Percentiles rank a stretch among this genome's conserved stretches.
phyloP scores from a whole-genome alignment of 1,284 basidiomycete species.

The Ganoderma resinaceum region DNA sequence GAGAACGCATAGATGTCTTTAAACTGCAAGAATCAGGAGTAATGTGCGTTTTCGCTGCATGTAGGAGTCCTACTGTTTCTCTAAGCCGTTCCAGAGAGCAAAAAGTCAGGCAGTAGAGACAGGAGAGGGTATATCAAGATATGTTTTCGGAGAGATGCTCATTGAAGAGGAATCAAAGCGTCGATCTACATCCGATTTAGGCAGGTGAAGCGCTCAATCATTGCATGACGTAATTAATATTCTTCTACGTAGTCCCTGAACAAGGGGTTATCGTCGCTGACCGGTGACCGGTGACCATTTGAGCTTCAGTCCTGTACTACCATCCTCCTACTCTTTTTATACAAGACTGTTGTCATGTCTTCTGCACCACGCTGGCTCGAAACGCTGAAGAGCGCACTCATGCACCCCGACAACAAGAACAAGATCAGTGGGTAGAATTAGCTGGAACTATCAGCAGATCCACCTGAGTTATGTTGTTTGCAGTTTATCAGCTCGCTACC shows the following conservation, averaged over 20 bases:
- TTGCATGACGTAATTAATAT: not conserved
- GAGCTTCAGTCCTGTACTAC: not conserved
- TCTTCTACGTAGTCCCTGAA: too few species aligned
- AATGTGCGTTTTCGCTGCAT: not conserved
- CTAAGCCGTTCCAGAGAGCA: not conserved
- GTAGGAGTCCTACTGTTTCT: not conserved
- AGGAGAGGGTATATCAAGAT: not conserved
- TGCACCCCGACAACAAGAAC: slow-evolving; percentile 48
- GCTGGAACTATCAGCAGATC: not conserved
- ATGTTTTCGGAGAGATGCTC: not conserved
- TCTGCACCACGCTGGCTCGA: slow-evolving; percentile 57
- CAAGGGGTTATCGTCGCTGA: too few species aligned
- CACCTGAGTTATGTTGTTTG: not conserved
- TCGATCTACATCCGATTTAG: not conserved
- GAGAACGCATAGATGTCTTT: not conserved
- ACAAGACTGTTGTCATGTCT: slow-evolving; percentile 16
- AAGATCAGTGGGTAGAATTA: slow-evolving; percentile 24
- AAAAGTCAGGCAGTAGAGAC: not conserved
- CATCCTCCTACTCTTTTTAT: not conserved
- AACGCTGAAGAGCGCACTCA: slow-evolving; percentile 53
- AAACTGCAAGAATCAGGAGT: too few species aligned
- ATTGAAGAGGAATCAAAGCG: not conserved
- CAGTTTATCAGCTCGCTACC: slow-evolving; percentile 70
- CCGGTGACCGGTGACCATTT: too few species aligned
- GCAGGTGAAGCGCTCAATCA: not conserved